Base-by-base conservation (phyloP, 2,329 filamentous ascomycete genomes). In the Helminthosporium solani region DNA sequence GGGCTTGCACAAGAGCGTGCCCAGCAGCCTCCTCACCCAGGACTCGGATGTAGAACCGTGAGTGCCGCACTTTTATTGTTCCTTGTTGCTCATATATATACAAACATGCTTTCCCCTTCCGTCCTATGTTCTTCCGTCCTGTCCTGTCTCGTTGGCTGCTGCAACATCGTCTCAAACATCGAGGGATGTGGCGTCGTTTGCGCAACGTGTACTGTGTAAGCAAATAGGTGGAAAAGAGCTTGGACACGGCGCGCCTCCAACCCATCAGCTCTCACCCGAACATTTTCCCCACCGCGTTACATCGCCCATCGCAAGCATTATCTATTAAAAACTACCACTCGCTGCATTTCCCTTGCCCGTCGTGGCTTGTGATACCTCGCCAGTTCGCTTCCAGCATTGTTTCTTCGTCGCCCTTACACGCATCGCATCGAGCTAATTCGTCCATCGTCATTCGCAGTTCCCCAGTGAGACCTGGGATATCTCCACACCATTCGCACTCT, bases 1-100 rank as follows among this genome's bases (percentile, higher is more conserved):
- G 19, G 64, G 63, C 3, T 58, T 72, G 38, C 66, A 70, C 52
- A 73, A 67, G 53, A 76, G 74, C 59, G 70, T 73, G 19, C 58
- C 71, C 33, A 77, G 75, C 70, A 78, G 74, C 58, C 70, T 78
- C 38, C 59, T 75, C 44, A 77, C 75, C 14, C 75, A 78, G 49
- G 76, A 79, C 52, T 76, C 74, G 25, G 79, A 81, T 36, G 54
- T 58, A 44, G 75, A 76, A 52, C 49, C 63, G 76, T 79, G 70
- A 76, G 76, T 76, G 44, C 50, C 49, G 23, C 52, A 46, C 38
- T 48, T 42, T 35, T 53, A 43, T 33, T 51, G 52, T 47, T 42
- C 33, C n/a, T n/a, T n/a, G n/a, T n/a, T n/a, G n/a, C n/a, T n/a
- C n/a, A n/a, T n/a, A n/a, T n/a, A n/a, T n/a, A n/a, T n/a, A n/a